These are phyloP conservation scores for Termitomyces sp. DNA, from an alignment of 768 basidiomycete species.

Conservation along the genomic window DNA sequence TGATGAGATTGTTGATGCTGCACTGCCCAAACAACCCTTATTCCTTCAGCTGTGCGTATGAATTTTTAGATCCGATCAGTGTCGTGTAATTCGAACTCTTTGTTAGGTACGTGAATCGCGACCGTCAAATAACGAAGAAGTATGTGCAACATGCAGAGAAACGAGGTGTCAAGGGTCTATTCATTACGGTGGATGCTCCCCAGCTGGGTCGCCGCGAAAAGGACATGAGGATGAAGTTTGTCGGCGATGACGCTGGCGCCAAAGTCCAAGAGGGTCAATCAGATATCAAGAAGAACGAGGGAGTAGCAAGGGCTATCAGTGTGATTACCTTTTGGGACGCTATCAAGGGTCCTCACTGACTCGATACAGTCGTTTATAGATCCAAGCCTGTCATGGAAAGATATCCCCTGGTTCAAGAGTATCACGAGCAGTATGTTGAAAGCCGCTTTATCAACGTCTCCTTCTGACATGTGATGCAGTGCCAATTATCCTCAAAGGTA, in stretches of 20 bases:
- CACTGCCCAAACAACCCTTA: neutral
- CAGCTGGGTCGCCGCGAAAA: constrained; percentile 55
- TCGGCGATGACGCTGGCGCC: neutral
- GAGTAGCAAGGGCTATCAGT: neutral
- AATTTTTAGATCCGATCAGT: neutral
- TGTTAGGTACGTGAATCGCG: constrained; percentile 18
- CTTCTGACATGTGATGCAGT: neutral
- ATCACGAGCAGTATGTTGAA: neutral
- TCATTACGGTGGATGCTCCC: constrained; percentile 97
- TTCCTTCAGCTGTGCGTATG: neutral
- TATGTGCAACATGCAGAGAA: constrained; percentile 85
- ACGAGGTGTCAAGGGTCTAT: constrained; percentile 84
- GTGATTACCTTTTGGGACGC: neutral
- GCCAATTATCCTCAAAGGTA: neutral
- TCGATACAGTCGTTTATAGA: neutral
- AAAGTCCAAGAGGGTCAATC: neutral
- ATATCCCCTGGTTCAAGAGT: neutral
- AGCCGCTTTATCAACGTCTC: neutral
- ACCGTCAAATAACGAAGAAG: constrained; percentile 70
- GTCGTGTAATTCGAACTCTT: neutral
- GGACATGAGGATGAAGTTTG: neutral
- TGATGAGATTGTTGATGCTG: neutral
- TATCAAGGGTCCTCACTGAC: neutral
- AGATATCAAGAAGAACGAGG: neutral
- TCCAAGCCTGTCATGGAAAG: neutral